Evolutionary conservation across 2,329 filamentous ascomycete species (phyloP).

Genomic region (Chaetothyriales sp.): DNA sequence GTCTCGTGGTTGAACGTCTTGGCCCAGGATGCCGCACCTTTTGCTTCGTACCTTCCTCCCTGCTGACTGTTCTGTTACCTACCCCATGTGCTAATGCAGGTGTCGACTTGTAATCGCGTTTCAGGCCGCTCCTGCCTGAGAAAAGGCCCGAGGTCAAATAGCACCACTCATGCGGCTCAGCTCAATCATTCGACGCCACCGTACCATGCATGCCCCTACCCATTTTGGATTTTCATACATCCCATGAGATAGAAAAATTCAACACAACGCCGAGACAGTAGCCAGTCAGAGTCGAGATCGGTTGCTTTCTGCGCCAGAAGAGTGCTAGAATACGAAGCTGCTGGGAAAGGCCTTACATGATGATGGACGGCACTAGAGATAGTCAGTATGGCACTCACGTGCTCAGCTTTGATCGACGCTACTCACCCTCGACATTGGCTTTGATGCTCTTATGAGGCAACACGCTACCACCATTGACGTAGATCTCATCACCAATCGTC

Average conservation of each 20-base stretch:
- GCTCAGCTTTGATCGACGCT: not conserved
- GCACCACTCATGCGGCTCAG: not conserved
- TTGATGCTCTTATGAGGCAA: constrained; percentile 99
- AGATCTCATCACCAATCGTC: constrained; percentile 93
- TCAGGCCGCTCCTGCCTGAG: not conserved
- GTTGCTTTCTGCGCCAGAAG: not conserved
- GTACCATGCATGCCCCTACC: not conserved
- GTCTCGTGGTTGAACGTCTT: no score
- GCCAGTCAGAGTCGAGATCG: not conserved
- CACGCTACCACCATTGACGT: constrained; percentile 92
- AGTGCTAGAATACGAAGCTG: not conserved
- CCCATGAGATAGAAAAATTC: not conserved
- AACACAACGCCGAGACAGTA: not conserved
- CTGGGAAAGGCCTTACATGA: constrained; percentile 28
- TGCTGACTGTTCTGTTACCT: not conserved
- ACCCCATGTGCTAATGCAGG: not conserved
- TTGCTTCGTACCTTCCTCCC: no score
- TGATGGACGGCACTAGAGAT: constrained; percentile 32
- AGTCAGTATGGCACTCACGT: not conserved
- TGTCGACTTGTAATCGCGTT: not conserved
- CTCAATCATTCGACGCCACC: not conserved
- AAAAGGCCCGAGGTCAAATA: not conserved
- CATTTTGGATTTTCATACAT: not conserved
- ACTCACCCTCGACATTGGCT: constrained; percentile 74
- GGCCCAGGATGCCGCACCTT: no score